phyloP scores from a whole-genome alignment of 306 rosid genomes.

The Castanea crenata region DNA sequence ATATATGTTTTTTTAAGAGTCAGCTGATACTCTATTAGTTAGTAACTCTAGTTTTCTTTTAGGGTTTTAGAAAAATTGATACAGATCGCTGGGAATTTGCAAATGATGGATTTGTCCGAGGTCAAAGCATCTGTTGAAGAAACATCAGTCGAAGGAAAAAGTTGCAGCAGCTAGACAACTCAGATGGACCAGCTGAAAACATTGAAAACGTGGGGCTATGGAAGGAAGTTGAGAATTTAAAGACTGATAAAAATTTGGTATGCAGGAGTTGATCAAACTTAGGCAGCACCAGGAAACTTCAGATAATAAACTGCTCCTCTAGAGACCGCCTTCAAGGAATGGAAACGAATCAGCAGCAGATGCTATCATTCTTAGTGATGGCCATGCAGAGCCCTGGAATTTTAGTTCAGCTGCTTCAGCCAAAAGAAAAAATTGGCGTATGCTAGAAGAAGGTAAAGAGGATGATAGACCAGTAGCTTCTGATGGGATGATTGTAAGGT shows the following conservation, averaged over 20 bases:
- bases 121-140: conserved; percentile 71
- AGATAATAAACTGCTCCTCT: conserved; percentile 51
- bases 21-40: background rate
- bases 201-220: conserved; percentile 33
- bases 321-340: conserved; percentile 73
- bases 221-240: conserved; percentile 88
- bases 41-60: conserved; percentile 24
- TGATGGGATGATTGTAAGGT: conserved; percentile 63
- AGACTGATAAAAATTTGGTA: conserved; percentile 62
- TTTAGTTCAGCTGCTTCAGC: conserved; percentile 72
- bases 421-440: conserved; percentile 79
- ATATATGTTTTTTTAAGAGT: background rate
- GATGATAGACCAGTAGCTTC: conserved; percentile 42
- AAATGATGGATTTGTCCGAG: conserved; percentile 68
- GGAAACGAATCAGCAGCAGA: conserved; percentile 94
- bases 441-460: conserved; percentile 38
- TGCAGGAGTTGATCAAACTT: conserved; percentile 79
- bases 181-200: conserved; percentile 36
- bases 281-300: conserved; percentile 81
- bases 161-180: conserved; percentile 35
- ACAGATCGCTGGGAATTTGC: conserved; percentile 88
- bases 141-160: conserved; percentile 73
- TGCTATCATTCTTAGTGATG: conserved; percentile 92
- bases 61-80: conserved; percentile 96
- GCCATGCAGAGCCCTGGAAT: conserved; percentile 89